Conservation (phyloP, 2,329 filamentous ascomycete genomes). For the Rutstroemia sydowiana region DNA sequence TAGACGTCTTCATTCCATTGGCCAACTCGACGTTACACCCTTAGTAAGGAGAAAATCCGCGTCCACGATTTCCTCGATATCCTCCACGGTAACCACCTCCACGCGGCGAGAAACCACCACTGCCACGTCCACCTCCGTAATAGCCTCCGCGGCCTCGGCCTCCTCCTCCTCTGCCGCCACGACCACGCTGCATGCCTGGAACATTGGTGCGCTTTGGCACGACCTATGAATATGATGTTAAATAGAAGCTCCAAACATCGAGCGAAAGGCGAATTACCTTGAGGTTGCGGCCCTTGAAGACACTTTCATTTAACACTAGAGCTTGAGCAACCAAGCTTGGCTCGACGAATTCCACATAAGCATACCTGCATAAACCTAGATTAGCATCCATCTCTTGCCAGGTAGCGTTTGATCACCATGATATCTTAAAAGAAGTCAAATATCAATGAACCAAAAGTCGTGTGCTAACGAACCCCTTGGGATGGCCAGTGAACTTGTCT, state of each 20-base stretch:
- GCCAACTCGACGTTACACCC: no score
- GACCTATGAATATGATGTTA: slow-evolving; percentile 43
- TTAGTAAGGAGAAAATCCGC: slow-evolving; percentile 60
- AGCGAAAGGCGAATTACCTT: slow-evolving; percentile 55
- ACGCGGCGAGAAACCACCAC: no score
- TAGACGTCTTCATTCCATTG: no score
- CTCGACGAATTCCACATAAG: slow-evolving; percentile 97
- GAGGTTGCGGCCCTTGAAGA: slow-evolving; percentile 89
- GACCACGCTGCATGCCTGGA: slow-evolving; percentile 83
- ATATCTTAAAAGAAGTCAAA: slow-evolving; percentile 18
- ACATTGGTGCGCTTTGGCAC: slow-evolving; percentile 94
- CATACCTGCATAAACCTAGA: slow-evolving; percentile 59
- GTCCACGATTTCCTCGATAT: slow-evolving; percentile 48
- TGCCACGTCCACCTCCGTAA: slow-evolving; percentile 46
- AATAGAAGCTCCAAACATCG: not conserved
- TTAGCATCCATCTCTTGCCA: slow-evolving; percentile 50
- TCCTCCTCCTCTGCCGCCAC: slow-evolving; percentile 43
- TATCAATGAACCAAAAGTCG: slow-evolving; percentile 20
- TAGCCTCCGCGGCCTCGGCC: slow-evolving; percentile 52
- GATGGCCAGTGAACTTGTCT: slow-evolving; percentile 97
- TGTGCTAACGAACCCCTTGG: slow-evolving; percentile 74
- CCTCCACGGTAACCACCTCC: no score
- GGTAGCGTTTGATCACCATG: slow-evolving; percentile 38
- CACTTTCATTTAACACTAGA: slow-evolving; percentile 89
- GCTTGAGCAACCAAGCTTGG: slow-evolving; percentile 88